phyloP scores from a whole-genome alignment of 169 alveolate genomes.

The Perkinsus olseni region DNA sequence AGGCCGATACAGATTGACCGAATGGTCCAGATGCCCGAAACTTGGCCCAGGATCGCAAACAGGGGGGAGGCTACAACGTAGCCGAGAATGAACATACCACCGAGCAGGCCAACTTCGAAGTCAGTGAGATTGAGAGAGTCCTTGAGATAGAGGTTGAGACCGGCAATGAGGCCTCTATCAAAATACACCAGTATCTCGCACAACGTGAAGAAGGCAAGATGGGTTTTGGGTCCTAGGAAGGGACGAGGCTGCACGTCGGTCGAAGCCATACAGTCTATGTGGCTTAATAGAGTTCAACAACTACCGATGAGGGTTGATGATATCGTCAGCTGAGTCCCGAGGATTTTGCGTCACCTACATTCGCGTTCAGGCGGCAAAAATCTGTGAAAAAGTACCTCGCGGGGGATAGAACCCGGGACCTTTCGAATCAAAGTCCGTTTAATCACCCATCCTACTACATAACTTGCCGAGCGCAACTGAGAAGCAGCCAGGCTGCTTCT shows the following conservation, averaged over 20 bases:
- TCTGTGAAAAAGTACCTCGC: no score
- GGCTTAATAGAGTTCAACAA: neutral
- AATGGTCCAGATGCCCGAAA: constrained; percentile 11
- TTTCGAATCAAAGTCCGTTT: no score
- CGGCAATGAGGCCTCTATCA: neutral
- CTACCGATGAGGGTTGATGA: neutral
- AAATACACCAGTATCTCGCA: neutral
- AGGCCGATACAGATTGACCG: constrained; percentile 19
- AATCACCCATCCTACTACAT: no score
- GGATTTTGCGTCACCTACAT: no score
- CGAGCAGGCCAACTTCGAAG: constrained; percentile 21
- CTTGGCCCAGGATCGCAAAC: constrained; percentile 15
- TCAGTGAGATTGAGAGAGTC: constrained; percentile 1
- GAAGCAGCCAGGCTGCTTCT: no score
- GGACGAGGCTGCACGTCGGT: neutral
- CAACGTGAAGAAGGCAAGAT: neutral
- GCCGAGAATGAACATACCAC: constrained; percentile 26
- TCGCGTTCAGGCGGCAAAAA: no score
- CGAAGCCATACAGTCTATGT: neutral
- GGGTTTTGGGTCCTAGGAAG: neutral
- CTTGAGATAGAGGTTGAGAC: neutral
- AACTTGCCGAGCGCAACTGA: no score
- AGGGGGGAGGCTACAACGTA: constrained; percentile 25
- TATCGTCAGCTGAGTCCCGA: no score
- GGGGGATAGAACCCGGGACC: no score